These are phyloP conservation scores for Nosema muscidifuracis DNA, from an alignment of 371 early-diverging fungal species.

Conservation along the genomic window DNA sequence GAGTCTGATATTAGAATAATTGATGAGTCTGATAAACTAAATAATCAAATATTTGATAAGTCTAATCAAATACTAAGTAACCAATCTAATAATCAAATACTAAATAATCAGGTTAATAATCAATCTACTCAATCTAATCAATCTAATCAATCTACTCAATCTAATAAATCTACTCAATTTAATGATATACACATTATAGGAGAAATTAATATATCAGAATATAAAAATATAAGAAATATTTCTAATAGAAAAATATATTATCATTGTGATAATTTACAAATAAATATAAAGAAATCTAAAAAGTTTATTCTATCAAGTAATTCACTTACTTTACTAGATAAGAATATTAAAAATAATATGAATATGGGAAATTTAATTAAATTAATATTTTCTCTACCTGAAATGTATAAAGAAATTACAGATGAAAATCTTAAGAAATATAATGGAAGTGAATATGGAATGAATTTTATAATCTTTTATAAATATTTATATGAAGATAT, in stretches of 20 bases:
- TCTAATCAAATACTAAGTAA: too few relatives aligned
- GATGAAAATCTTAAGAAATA: not conserved
- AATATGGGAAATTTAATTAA: not conserved
- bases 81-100: too few relatives aligned
- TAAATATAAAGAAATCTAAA: not conserved
- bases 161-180: too few relatives aligned
- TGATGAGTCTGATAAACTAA: too few relatives aligned
- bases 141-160: too few relatives aligned
- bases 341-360: conserved; percentile 1
- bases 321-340: not conserved
- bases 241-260: not conserved
- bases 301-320: not conserved
- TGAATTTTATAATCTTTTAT: not conserved
- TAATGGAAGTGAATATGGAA: not conserved
- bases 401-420: conserved; percentile 4
- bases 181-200: not conserved
- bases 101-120: too few relatives aligned
- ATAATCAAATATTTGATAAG: too few relatives aligned
- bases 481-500: not conserved
- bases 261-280: not conserved
- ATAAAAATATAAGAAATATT: not conserved
- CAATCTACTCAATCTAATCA: too few relatives aligned
- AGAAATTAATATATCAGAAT: not conserved
- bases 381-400: not conserved
- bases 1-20: too few relatives aligned